Evolutionary conservation across 495 filamentous ascomycete species (phyloP).

Genomic region (Trichocladium uniseriatum): DNA sequence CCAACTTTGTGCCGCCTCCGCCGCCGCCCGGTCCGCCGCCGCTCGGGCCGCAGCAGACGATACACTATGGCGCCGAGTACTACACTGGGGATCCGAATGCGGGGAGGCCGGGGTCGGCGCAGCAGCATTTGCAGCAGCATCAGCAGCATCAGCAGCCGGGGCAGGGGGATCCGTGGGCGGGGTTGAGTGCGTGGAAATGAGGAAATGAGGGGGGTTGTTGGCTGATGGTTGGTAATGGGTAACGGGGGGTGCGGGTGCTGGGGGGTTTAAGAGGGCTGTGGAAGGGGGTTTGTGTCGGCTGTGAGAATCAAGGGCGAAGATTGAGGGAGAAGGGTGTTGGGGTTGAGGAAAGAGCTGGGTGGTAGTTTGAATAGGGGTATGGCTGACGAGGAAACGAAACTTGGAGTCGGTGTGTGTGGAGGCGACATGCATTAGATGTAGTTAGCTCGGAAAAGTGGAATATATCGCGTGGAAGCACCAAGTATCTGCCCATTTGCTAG

Average conservation of each 20-base stretch:
- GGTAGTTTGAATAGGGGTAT: too few species aligned
- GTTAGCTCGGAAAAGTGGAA: too few species aligned
- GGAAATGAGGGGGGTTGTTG: neutral
- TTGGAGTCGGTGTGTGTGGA: too few species aligned
- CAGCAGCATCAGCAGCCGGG: conserved; percentile 35
- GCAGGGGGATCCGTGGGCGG: conserved; percentile 71
- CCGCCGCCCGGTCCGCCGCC: conserved; percentile 79
- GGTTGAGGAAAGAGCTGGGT: too few species aligned
- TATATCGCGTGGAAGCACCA: too few species aligned
- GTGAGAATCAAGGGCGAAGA: neutral
- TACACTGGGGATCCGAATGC: conserved; percentile 21
- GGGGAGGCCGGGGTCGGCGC: conserved; percentile 13
- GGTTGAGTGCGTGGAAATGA: conserved; percentile 79
- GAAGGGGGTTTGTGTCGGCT: neutral
- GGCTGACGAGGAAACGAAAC: too few species aligned
- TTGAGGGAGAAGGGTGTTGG: neutral
- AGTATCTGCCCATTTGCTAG: too few species aligned
- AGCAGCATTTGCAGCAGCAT: conserved; percentile 22
- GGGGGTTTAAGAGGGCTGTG: too few species aligned
- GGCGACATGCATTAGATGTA: too few species aligned
- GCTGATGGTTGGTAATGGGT: too few species aligned
- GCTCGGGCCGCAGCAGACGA: conserved; percentile 57
- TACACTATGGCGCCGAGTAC: conserved; percentile 37
- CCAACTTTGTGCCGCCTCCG: conserved; percentile 83
- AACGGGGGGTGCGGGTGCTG: too few species aligned